A percentile compares a stretch with the other conserved stretches of the same genome.
These are phyloP conservation scores for Mimosa pudica DNA, from an alignment of 306 rosid genomes.

Conservation along the genomic window DNA sequence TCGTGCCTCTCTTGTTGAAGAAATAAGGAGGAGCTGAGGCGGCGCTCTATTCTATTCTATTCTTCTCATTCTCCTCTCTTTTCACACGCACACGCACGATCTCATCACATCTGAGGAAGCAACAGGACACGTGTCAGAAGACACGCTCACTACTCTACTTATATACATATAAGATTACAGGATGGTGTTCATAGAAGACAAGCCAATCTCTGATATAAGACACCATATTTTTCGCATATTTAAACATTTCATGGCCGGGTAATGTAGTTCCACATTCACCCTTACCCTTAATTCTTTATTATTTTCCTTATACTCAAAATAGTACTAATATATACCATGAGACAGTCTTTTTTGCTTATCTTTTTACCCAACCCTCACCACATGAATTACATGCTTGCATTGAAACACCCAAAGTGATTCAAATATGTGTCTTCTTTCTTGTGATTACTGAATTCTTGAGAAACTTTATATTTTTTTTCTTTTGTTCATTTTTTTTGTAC, in stretches of 20 bases:
- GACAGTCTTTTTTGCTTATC: not conserved
- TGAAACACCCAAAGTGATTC: not conserved
- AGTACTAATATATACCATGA: not conserved
- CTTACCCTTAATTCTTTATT: not conserved
- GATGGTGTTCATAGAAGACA: slow-evolving; percentile 39
- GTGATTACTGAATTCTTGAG: not conserved
- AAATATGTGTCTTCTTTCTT: not conserved
- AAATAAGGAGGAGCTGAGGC: too few species aligned
- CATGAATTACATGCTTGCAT: not conserved
- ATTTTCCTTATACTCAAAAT: not conserved
- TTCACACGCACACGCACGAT: too few species aligned
- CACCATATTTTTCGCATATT: slow-evolving; percentile 44
- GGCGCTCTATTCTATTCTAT: too few species aligned
- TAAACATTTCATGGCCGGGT: slow-evolving; percentile 75
- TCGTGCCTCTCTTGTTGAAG: too few species aligned
- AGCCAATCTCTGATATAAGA: slow-evolving; percentile 35
- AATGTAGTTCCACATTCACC: slow-evolving; percentile 18
- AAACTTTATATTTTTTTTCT: not conserved
- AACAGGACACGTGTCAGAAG: too few species aligned
- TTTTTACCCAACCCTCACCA: not conserved
- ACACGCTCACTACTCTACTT: too few species aligned
- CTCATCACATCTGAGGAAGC: too few species aligned
- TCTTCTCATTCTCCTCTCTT: too few species aligned
- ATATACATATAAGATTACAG: slow-evolving; percentile 23
- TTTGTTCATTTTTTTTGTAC: not conserved